phyloP scores from a whole-genome alignment of 2,329 filamentous ascomycete genomes.

The Triangularia verruculosa region DNA sequence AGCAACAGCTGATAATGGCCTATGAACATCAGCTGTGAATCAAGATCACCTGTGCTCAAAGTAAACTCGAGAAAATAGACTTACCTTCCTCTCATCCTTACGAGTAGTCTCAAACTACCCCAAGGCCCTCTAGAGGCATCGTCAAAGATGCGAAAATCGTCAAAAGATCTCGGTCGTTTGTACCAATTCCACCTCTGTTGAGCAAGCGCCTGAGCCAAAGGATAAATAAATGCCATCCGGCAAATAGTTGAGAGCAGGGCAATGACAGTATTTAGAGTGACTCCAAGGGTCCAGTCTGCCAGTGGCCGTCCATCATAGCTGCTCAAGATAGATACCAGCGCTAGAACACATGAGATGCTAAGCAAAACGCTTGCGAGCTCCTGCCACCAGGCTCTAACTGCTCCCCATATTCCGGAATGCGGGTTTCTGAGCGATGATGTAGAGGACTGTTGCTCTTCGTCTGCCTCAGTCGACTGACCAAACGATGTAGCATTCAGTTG shows the following conservation, averaged over 20 bases:
- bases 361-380: background rate
- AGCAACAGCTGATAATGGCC: background rate
- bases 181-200: background rate
- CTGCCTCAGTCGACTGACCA: no score
- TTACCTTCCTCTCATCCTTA: background rate
- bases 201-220: background rate
- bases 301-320: background rate
- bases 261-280: background rate
- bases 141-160: background rate
- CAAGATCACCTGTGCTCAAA: no score
- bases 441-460: no score
- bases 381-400: background rate
- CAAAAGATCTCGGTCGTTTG: background rate
- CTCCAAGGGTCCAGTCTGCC: background rate
- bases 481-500: no score
- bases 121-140: background rate
- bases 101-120: background rate
- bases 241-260: background rate
- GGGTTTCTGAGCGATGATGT: no score
- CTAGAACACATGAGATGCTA: background rate
- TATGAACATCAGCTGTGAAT: no score
- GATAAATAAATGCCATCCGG: background rate
- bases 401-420: background rate
- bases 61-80: no score
- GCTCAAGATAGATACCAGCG: background rate